Base-by-base conservation (phyloP, 768 basidiomycete species). In the Floccularia luteovirens region DNA sequence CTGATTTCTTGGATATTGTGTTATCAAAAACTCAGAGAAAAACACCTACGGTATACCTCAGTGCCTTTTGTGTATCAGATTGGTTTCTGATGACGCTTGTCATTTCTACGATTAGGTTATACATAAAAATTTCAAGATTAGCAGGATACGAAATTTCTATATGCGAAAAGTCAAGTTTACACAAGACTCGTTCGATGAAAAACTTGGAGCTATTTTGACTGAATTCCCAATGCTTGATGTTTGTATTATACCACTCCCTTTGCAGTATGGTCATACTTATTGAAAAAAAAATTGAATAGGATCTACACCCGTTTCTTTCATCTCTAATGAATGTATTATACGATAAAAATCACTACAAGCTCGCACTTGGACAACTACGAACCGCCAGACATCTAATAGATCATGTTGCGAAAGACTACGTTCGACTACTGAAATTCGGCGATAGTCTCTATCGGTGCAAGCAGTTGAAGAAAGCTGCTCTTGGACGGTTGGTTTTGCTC, bases 151-250 rank as follows among this genome's bases (percentile, higher is more conserved):
- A 46, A 90, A 91, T 54, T 91, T 91, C 57, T 96, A 99, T 63
- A 97, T 98, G 94, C 82, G 94, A 60, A 99, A 99, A 63, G 94
- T 99, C 66, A 98, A 94, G 63, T 98, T 96, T 61, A 93, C 93
- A 2, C 92, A 97, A 61, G 92, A 97, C 56, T 73, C 87, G 12
- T 97, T 98, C 49, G 92, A 96, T 44, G 93, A 97, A 64, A 93
- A 97, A 58, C 75, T 99, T 22, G 82, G 82, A 41, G 84, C 82
- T 24, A 99, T 99, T 58, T 69, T 99, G 55, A 76, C 82, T 31
- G 96, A 99, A 61, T 99, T 99, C 68, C 96, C 96, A 16, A 81
- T 98, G 66, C 83, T 99, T 38, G 94, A 98, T 60, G 92, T 93
- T 54, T 56, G 89, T 75, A 28, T 33, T n/a, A 7, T 20, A 41